These are phyloP conservation scores for Solanum infundibuliforme DNA, from an alignment of 257 asterid species.

Conservation along the genomic window DNA sequence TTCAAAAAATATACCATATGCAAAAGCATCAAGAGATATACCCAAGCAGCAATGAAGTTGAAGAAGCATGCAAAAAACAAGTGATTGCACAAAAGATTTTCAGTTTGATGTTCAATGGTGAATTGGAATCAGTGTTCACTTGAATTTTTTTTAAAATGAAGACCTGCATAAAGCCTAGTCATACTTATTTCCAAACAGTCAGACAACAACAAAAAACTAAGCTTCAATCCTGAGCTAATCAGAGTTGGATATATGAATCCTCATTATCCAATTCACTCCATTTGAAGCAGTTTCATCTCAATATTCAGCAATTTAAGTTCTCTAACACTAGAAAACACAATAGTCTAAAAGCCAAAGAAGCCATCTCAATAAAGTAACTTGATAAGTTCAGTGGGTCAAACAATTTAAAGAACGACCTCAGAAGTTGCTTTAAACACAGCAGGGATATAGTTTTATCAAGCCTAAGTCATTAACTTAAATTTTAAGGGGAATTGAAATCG, in stretches of 20 bases:
- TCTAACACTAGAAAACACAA: neutral
- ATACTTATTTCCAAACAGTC: neutral
- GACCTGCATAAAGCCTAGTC: neutral
- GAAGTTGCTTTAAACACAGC: neutral
- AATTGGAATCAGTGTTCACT: neutral
- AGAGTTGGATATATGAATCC: neutral
- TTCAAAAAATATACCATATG: neutral
- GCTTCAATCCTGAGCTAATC: neutral
- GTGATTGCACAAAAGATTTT: neutral
- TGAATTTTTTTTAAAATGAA: neutral
- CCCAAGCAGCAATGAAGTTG: neutral
- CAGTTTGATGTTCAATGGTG: neutral
- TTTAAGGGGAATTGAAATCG: neutral
- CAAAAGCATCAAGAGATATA: neutral
- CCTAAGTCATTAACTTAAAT: neutral
- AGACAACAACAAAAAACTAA: neutral
- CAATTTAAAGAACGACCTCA: neutral
- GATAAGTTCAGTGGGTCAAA: neutral
- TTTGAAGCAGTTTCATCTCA: neutral
- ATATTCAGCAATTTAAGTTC: neutral
- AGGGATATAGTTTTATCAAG: neutral
- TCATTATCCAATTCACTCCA: neutral
- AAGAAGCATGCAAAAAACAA: neutral
- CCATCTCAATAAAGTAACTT: neutral
- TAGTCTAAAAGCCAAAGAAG: neutral